These are phyloP conservation scores for Pouteria campechiana DNA, from an alignment of 179 eudicot species.

Conservation along the genomic window DNA sequence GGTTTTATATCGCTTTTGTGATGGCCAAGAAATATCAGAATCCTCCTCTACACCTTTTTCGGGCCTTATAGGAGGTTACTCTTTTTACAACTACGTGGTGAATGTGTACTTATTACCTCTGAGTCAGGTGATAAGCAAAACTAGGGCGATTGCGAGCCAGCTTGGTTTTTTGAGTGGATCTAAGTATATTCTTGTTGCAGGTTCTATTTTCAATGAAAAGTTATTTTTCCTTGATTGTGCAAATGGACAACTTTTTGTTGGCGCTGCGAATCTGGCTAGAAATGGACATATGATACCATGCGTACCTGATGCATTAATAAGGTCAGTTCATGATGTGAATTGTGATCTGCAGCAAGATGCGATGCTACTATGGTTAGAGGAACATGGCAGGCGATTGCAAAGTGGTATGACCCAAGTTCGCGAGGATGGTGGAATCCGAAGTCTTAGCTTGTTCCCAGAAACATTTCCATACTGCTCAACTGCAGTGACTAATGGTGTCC, in stretches of 20 bases:
- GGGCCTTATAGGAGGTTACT: conserved; percentile 90
- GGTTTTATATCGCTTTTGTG: conserved; percentile 67
- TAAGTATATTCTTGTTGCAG: conserved; percentile 47
- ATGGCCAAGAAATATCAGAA: conserved; percentile 79
- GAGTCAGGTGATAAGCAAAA: conserved; percentile 16
- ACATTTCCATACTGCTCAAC: conserved; percentile 54
- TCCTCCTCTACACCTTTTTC: conserved; percentile 7
- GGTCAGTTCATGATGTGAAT: conserved; percentile 15
- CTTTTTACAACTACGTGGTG: conserved; percentile 34
- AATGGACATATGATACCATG: conserved; percentile 78
- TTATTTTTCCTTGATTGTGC: conserved; percentile 55
- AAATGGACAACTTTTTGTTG: conserved; percentile 65
- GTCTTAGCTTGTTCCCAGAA: conserved; percentile 66
- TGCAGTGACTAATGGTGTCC: conserved; percentile 79
- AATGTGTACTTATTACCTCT: conserved; percentile 67
- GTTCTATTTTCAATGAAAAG: conserved; percentile 24
- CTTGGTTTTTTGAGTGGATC: conserved; percentile 23
- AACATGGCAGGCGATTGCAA: conserved; percentile 68
- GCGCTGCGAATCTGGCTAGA: conserved; percentile 37
- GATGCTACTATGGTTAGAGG: conserved; percentile 86
- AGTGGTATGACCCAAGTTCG: conserved; percentile 50
- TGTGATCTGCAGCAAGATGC: conserved; percentile 49
- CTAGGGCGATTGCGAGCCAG: conserved; percentile 17
- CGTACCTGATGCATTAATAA: conserved; percentile 53
- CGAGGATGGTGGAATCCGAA: conserved; percentile 27